Conservation (phyloP, 1,139 yeast species). For the Saccharomyces hybrid region DNA sequence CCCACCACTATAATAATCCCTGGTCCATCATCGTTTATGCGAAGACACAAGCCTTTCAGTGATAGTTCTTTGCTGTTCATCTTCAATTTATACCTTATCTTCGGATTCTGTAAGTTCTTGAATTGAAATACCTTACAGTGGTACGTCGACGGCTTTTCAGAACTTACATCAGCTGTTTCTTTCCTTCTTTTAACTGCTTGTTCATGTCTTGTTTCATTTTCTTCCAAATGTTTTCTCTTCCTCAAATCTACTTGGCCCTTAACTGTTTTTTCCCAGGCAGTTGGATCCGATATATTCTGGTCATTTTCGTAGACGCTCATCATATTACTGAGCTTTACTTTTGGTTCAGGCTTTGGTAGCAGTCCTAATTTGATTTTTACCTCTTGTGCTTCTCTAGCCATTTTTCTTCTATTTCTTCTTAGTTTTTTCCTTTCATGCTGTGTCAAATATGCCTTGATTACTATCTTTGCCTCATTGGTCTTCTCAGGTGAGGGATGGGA, state of each 20-base stretch:
- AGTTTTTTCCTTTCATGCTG: slow-evolving; percentile 69
- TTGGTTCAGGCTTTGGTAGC: slow-evolving; percentile 85
- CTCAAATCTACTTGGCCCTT: slow-evolving; percentile 62
- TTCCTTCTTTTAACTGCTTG: slow-evolving; percentile 16
- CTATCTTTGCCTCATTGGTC: slow-evolving; percentile 48
- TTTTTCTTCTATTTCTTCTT: slow-evolving; percentile 63
- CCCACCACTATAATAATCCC: slow-evolving; percentile 70
- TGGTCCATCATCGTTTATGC: slow-evolving; percentile 38
- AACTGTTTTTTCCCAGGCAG: slow-evolving; percentile 72
- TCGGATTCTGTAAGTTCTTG: slow-evolving; percentile 49
- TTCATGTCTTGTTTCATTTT: slow-evolving; percentile 48
- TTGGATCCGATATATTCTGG: slow-evolving; percentile 86
- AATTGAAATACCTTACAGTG: slow-evolving; percentile 60
- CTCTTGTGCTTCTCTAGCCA: slow-evolving; percentile 59
- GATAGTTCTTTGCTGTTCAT: slow-evolving; percentile 69
- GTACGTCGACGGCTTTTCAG: slow-evolving; percentile 3
- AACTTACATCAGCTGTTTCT: background rate
- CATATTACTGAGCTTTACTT: slow-evolving; percentile 72
- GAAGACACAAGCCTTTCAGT: slow-evolving; percentile 51
- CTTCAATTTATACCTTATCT: slow-evolving; percentile 66
- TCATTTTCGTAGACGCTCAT: slow-evolving; percentile 74
- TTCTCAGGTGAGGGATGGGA: slow-evolving; percentile 74
- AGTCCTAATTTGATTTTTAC: slow-evolving; percentile 74
- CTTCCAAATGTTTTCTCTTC: slow-evolving; percentile 48
- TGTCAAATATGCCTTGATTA: slow-evolving; percentile 53